Evolutionary conservation across 176 grass and related monocot species (phyloP).

Genomic region (Chloris gayana): DNA sequence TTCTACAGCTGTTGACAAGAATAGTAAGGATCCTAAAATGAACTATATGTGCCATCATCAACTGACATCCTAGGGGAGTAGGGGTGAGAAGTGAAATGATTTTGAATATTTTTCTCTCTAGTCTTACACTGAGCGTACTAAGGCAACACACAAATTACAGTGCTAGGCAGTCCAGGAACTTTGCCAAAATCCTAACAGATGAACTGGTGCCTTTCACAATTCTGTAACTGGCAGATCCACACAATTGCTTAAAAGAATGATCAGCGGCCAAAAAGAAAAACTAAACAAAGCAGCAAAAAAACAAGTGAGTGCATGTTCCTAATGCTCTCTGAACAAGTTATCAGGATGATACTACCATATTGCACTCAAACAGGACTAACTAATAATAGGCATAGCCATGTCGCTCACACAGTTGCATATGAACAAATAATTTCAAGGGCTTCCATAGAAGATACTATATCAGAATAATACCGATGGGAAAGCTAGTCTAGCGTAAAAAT

Average conservation of each 20-base stretch:
- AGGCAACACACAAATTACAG: no score
- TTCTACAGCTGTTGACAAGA: constrained; percentile 13
- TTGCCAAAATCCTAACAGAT: background rate
- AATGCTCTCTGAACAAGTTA: background rate
- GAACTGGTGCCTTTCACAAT: background rate
- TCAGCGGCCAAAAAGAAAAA: background rate
- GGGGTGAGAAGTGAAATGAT: background rate
- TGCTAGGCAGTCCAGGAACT: background rate
- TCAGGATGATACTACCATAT: background rate
- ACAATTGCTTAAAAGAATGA: background rate
- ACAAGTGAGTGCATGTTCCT: background rate
- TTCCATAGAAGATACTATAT: constrained; percentile 14
- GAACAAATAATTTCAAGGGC: background rate
- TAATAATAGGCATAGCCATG: background rate
- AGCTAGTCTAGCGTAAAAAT: background rate
- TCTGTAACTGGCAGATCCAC: background rate
- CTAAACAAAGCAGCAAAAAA: background rate
- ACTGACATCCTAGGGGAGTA: constrained; percentile 1
- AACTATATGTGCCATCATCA: background rate
- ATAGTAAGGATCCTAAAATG: background rate
- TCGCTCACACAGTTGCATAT: background rate
- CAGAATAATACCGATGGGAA: background rate
- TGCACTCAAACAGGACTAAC: background rate
- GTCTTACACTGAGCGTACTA: no score
- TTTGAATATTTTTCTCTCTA: no score